phyloP scores from a whole-genome alignment of 129 eudicot species.

The Flaveria trinervia region DNA sequence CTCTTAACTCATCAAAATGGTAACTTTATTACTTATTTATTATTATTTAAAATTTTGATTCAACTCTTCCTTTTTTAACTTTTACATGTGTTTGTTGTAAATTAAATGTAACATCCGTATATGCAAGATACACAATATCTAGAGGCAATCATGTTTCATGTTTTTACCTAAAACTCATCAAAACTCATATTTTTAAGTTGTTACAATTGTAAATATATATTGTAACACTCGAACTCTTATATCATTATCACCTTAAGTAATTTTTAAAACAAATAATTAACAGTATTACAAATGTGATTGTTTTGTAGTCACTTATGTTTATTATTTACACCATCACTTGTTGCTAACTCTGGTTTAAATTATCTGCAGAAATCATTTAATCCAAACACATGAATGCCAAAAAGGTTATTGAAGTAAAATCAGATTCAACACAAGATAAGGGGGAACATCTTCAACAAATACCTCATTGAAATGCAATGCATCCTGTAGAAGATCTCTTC shows the following conservation, averaged over 20 bases:
- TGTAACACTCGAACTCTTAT: neutral
- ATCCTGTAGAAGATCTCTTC: neutral
- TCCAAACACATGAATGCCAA: neutral
- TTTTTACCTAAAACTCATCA: too few species aligned
- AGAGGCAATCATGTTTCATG: too few species aligned
- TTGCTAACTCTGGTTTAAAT: neutral
- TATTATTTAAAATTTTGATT: too few species aligned
- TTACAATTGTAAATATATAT: neutral
- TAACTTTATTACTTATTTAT: too few species aligned
- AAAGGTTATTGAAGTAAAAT: neutral
- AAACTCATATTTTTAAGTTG: too few species aligned
- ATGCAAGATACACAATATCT: neutral
- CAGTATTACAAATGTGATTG: too few species aligned
- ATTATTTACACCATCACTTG: neutral
- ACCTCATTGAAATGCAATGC: constrained; percentile 1
- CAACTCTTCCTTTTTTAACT: too few species aligned
- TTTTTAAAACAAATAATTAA: too few species aligned
- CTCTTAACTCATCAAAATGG: too few species aligned
- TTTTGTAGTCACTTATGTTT: too few species aligned
- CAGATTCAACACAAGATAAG: neutral
- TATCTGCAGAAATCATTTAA: neutral
- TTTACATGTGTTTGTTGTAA: too few species aligned
- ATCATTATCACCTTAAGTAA: neutral
- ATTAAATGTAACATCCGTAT: too few species aligned
- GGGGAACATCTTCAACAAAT: constrained; percentile 4